phyloP scores from a whole-genome alignment of 1,284 basidiomycete species.

The Ceratorhiza oryzae-sativae region DNA sequence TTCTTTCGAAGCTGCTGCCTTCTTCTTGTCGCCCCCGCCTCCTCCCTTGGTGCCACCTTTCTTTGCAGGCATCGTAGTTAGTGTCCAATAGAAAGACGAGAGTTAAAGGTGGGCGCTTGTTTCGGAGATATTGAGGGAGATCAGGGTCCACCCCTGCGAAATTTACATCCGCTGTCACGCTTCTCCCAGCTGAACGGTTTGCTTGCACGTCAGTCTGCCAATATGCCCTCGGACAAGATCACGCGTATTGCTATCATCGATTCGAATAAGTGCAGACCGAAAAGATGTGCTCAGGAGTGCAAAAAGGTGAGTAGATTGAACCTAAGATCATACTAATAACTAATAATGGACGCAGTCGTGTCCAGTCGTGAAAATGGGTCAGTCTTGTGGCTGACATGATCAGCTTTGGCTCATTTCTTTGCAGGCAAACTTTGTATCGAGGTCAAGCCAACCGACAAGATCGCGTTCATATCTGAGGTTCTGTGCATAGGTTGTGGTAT shows the following conservation, averaged over 20 bases:
- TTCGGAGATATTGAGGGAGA: background rate
- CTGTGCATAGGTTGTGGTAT: slow-evolving; percentile 98
- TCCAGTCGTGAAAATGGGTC: slow-evolving; percentile 97
- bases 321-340: background rate
- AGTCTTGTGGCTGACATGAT: slow-evolving; percentile 47
- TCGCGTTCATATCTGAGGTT: slow-evolving; percentile 96
- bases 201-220: background rate
- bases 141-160: slow-evolving; percentile 25
- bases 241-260: slow-evolving; percentile 96
- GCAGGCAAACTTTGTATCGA: slow-evolving; percentile 96
- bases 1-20: slow-evolving; percentile 29
- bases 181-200: background rate
- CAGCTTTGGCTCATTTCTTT: slow-evolving; percentile 12
- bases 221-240: slow-evolving; percentile 74
- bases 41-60: slow-evolving; percentile 18
- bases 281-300: slow-evolving; percentile 90
- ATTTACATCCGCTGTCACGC: slow-evolving; percentile 26
- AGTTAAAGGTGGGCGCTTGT: slow-evolving; percentile 26
- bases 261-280: slow-evolving; percentile 91
- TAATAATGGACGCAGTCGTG: slow-evolving; percentile 69
- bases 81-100: slow-evolving; percentile 15
- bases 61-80: slow-evolving; percentile 28
- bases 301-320: slow-evolving; percentile 69
- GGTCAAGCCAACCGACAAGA: slow-evolving; percentile 92
- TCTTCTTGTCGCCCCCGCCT: slow-evolving; percentile 36